Evolutionary conservation across 495 filamentous ascomycete species (phyloP).

Genomic region (Penicillium verhagenii): DNA sequence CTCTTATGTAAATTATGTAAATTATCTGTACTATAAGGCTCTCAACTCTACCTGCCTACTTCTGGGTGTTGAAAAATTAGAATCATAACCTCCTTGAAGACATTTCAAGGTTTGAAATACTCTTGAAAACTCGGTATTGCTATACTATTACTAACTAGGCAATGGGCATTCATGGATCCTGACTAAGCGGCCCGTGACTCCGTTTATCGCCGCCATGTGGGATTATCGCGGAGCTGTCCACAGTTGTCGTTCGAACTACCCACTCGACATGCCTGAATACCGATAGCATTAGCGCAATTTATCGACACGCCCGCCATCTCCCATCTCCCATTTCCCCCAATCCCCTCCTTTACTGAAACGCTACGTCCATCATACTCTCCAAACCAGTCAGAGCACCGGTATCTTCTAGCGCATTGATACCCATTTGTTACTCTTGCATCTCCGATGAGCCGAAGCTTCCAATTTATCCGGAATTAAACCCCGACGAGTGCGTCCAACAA

Average conservation of each 20-base stretch:
- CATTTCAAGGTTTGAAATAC: too few species aligned
- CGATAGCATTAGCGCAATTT: background rate
- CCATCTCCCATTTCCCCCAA: too few species aligned
- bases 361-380: background rate
- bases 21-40: background rate
- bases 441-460: background rate
- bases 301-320: too few species aligned
- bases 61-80: too few species aligned
- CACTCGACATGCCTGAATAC: background rate
- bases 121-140: too few species aligned
- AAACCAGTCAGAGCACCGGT: background rate
- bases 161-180: background rate
- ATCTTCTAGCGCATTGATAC: conserved; percentile 4
- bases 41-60: background rate
- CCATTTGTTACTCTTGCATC: background rate
- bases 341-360: background rate
- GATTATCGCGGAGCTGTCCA: conserved; percentile 23
- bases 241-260: conserved; percentile 17
- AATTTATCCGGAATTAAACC: background rate
- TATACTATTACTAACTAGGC: too few species aligned
- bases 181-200: background rate
- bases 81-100: too few species aligned
- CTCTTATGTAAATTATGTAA: background rate
- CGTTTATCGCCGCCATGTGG: conserved; percentile 16
- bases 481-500: background rate